A percentile compares a stretch with the other conserved stretches of the same genome.
phyloP scores from a whole-genome alignment of 2,329 filamentous ascomycete species.

The Coniella lustricola region DNA sequence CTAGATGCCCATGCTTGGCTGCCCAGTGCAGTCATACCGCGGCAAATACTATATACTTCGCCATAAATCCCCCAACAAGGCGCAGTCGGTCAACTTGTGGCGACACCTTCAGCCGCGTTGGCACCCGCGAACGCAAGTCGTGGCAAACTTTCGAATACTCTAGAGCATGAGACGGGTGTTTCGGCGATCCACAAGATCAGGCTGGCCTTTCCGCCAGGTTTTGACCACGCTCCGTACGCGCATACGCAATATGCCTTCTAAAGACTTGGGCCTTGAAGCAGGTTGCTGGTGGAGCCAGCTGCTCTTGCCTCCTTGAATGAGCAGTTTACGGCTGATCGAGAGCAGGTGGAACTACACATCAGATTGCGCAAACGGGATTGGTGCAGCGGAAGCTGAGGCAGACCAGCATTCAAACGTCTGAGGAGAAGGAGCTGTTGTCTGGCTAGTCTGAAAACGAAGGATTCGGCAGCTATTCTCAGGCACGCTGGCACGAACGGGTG shows the following conservation, averaged over 20 bases:
- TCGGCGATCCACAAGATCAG: neutral
- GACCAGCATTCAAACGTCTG: neutral
- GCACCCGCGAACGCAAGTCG: neutral
- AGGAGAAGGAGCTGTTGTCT: neutral
- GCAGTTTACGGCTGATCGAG: neutral
- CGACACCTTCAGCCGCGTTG: neutral
- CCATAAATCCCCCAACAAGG: neutral
- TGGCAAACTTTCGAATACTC: neutral
- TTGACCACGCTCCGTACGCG: neutral
- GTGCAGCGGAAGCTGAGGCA: neutral
- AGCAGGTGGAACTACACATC: neutral
- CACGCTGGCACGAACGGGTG: neutral
- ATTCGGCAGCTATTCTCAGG: slow-evolving; percentile 2
- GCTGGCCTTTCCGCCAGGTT: neutral
- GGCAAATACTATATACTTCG: neutral
- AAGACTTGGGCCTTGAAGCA: neutral
- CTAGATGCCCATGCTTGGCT: neutral
- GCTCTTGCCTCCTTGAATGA: neutral
- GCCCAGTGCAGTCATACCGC: neutral
- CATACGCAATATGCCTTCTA: neutral
- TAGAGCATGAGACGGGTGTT: neutral
- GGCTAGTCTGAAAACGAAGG: neutral
- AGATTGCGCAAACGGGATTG: neutral
- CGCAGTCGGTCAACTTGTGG: neutral
- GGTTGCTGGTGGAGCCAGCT: neutral